These are phyloP conservation scores for Fusarium oxysporum DNA, from an alignment of 2,329 filamentous ascomycete genomes.

Conservation along the genomic window DNA sequence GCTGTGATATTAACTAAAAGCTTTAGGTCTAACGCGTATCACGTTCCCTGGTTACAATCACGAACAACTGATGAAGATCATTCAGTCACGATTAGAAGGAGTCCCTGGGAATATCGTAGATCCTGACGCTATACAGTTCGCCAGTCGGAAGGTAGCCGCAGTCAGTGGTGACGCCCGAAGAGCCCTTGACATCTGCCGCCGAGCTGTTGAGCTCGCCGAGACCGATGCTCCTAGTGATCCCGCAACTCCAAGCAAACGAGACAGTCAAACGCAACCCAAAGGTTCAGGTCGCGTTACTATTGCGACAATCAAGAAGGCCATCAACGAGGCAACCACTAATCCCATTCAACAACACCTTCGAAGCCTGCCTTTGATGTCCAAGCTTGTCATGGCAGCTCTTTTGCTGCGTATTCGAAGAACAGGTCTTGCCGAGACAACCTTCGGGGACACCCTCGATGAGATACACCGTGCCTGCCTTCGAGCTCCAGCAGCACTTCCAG, in stretches of 20 bases:
- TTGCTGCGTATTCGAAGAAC: conserved; percentile 82
- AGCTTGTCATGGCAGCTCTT: conserved; percentile 86
- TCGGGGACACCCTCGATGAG: conserved; percentile 91
- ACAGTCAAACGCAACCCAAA: conserved; percentile 44
- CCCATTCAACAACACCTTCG: conserved; percentile 91
- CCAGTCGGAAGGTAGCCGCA: conserved; percentile 94
- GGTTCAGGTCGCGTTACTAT: conserved; percentile 78
- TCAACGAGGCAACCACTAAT: conserved; percentile 93
- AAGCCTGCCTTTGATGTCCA: conserved; percentile 81
- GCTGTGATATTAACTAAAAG: neutral
- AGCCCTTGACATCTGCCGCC: conserved; percentile 92
- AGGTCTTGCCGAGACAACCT: conserved; percentile 86
- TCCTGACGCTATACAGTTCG: conserved; percentile 93
- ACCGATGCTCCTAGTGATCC: conserved; percentile 67
- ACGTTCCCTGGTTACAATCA: conserved; percentile 98
- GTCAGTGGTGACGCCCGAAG: conserved; percentile 94
- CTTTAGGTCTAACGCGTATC: conserved; percentile 81
- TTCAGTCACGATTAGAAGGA: conserved; percentile 90
- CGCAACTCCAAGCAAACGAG: conserved; percentile 71
- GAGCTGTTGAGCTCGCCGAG: conserved; percentile 95
- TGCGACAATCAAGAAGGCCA: conserved; percentile 91
- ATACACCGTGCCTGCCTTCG: conserved; percentile 55
- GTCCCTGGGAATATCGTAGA: conserved; percentile 92
- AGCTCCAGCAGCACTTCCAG: conserved; percentile 51
- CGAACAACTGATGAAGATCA: conserved; percentile 96